Evolutionary conservation across 2,329 filamentous ascomycete species (phyloP).

Genomic region (Colletotrichum sp.): DNA sequence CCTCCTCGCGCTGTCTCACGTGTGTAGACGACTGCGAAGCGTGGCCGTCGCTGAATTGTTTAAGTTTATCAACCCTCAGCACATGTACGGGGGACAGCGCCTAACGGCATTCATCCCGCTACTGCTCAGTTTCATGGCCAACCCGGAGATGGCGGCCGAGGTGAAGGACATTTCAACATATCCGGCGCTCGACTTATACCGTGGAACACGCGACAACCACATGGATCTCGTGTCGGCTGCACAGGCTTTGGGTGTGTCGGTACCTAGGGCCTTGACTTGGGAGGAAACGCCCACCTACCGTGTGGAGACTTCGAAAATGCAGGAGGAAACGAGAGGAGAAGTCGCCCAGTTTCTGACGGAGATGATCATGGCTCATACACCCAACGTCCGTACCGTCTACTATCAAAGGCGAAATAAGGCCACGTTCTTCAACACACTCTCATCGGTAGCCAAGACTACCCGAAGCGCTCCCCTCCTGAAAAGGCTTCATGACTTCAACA

Average conservation of each 20-base stretch:
- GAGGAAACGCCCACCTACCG: fast-evolving
- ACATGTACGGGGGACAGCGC: not conserved
- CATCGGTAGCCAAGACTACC: fast-evolving
- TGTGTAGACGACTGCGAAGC: not conserved
- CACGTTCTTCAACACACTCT: not conserved
- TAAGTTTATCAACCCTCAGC: not conserved
- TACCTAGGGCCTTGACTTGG: not conserved
- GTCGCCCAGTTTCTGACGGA: not conserved
- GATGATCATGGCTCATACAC: not conserved
- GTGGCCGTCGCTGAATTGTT: not conserved
- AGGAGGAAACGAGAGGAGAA: not conserved
- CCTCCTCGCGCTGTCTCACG: not conserved
- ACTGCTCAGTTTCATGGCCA: not conserved
- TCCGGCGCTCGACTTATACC: not conserved
- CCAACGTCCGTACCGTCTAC: not conserved
- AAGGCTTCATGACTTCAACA: not conserved
- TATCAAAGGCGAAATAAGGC: fast-evolving
- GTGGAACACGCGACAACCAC: not conserved
- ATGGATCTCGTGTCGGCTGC: not conserved
- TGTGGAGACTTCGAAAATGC: not conserved
- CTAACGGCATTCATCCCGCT: not conserved
- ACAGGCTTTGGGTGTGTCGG: fast-evolving
- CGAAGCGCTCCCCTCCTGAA: fast-evolving
- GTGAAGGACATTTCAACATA: not conserved
- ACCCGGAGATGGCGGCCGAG: not conserved